Evolutionary conservation across 208 protist genomes (phyloP), one percentile per base, ranked within the genome.

Genomic region (Crithidia sp.): DNA sequence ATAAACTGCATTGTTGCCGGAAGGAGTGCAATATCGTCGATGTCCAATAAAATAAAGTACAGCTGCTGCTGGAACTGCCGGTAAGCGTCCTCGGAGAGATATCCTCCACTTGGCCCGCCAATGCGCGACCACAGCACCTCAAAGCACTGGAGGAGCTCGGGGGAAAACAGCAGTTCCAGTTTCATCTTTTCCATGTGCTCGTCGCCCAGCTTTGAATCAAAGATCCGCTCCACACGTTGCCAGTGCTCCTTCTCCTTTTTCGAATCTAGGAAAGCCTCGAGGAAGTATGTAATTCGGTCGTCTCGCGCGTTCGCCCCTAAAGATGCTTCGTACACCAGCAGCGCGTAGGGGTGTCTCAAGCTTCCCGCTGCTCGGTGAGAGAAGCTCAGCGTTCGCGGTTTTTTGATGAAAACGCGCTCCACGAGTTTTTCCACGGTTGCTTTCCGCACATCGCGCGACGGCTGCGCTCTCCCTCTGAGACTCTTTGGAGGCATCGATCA

Each of bases 141-240:
- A 60, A 92, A 71, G 44, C 61, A 64, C 12, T 83, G 67, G 9
- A 80, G 66, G 7, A 90, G 60, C 36, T 87, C 67, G n/a, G 70
- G 44, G 19, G 79, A 77, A 16, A 89, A 55, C 50, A 88, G 67
- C 50, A 92, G 50, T 2, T 79, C 75, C 8, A 85, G 50, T 13
- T 83, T 85, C 70, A 85, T 67, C 58, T 78, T 82, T 62, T 92
- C 87, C 67, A 92, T 76, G n/a, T 85, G 67, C 43, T 61, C 67
- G 36, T 82, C 77, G n/a, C 71, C 81, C 36, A 95, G 64, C 76
- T 88, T 92, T 2, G 72, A 77, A 55, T 95, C 90, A 68, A 95
- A 92, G 62, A 92, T 87, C 0, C 64, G 43, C 41, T 73, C 80
- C 14, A 90, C 83, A 13, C 86, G 78, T 47, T 52, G 50, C 87